Percentiles rank a stretch among this genome's conserved stretches.
Evolutionary conservation across 371 early-diverging fungal species (phyloP).

Genomic region (Fennellomyces sp.): DNA sequence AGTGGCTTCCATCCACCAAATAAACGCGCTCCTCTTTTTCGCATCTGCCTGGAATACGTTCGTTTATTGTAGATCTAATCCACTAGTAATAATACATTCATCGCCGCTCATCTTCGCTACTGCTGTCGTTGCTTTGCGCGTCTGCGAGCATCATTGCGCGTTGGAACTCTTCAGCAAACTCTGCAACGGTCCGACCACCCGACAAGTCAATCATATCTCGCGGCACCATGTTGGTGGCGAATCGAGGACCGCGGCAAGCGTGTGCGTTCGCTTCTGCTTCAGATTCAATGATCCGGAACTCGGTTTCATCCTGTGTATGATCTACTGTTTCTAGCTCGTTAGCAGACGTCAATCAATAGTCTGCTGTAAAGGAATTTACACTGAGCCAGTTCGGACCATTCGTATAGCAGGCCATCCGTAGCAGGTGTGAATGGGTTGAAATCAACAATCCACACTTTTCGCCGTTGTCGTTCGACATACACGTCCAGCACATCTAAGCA

Average conservation of each 20-base stretch:
- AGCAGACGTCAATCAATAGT: too few relatives aligned
- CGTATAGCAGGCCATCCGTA: conserved; percentile 82
- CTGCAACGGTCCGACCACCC: conserved; percentile 69
- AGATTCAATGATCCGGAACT: conserved; percentile 52
- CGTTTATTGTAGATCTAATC: background rate
- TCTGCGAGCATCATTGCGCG: conserved; percentile 39
- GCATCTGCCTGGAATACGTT: too few relatives aligned
- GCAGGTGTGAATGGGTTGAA: conserved; percentile 82
- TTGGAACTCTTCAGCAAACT: conserved; percentile 72
- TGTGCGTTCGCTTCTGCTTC: conserved; percentile 51
- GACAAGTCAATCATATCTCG: conserved; percentile 80
- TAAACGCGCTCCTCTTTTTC: too few relatives aligned
- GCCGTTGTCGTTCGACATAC: conserved; percentile 65
- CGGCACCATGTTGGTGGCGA: conserved; percentile 72
- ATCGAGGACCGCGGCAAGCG: conserved; percentile 51
- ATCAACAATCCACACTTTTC: conserved; percentile 78
- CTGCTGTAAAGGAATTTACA: conserved; percentile 35
- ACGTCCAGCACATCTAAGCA: conserved; percentile 84
- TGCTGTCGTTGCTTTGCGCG: background rate
- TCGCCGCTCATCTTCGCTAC: conserved; percentile 6
- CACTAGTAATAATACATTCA: background rate
- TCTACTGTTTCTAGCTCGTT: too few relatives aligned
- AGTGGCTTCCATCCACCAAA: conserved; percentile 11
- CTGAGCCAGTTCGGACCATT: conserved; percentile 76
- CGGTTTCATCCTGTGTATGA: conserved; percentile 24